phyloP scores from a whole-genome alignment of 2,329 filamentous ascomycete genomes.

The Hymenoscyphus fructigenus region DNA sequence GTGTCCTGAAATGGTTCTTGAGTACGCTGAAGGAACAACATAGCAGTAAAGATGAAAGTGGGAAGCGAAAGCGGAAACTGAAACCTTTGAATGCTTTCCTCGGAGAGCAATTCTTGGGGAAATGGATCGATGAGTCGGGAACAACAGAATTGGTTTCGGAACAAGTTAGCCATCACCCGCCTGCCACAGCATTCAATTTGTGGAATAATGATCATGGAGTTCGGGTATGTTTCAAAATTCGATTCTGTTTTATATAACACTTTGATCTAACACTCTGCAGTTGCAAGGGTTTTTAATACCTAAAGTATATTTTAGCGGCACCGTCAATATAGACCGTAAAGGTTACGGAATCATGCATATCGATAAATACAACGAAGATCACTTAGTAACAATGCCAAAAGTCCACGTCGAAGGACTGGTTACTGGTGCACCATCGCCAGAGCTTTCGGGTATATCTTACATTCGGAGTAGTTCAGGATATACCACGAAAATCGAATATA shows the following conservation, averaged over 20 bases:
- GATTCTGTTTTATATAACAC: too few species aligned
- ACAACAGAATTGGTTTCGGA: constrained; percentile 86
- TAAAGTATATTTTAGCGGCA: constrained; percentile 89
- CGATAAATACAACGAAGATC: constrained; percentile 56
- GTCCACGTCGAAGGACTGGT: constrained; percentile 93
- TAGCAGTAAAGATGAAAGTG: constrained; percentile 60
- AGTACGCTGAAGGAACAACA: constrained; percentile 88
- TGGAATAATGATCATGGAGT: constrained; percentile 83
- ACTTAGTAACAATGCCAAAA: constrained; percentile 86
- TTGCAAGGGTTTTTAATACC: constrained; percentile 88
- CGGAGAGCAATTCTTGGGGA: constrained; percentile 88
- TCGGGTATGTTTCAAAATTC: constrained; percentile 20
- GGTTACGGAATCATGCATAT: constrained; percentile 84
- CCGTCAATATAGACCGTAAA: constrained; percentile 91
- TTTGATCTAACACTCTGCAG: constrained; percentile 35
- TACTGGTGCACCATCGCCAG: constrained; percentile 80
- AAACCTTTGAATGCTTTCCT: constrained; percentile 96
- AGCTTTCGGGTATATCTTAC: constrained; percentile 79
- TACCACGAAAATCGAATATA: constrained; percentile 87
- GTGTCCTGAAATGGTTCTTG: constrained; percentile 93
- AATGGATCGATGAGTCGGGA: constrained; percentile 80
- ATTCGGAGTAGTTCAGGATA: constrained; percentile 86
- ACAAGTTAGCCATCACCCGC: constrained; percentile 93
- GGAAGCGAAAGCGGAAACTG: constrained; percentile 77
- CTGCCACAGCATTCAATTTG: constrained; percentile 90